Conservation (phyloP, 306 rosid genomes). For the Astragalus membranaceus region DNA sequence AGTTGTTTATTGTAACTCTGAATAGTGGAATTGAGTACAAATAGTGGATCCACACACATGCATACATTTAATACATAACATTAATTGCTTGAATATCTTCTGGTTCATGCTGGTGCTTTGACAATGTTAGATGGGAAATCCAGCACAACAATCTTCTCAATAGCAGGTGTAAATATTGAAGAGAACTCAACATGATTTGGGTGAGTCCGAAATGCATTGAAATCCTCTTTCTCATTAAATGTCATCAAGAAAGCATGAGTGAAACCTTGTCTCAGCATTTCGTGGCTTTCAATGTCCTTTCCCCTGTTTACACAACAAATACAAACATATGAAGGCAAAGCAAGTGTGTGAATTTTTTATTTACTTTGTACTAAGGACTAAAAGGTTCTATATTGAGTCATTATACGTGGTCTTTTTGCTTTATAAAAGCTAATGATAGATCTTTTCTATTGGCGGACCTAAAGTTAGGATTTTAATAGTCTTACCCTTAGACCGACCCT, state of each 20-base stretch:
- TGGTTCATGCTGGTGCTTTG: constrained; percentile 41
- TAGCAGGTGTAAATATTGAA: constrained; percentile 56
- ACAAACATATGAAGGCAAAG: background rate
- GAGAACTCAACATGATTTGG: constrained; percentile 72
- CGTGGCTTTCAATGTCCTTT: constrained; percentile 63
- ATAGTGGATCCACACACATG: background rate
- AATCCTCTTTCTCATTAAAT: constrained; percentile 70
- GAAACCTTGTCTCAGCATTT: constrained; percentile 72
- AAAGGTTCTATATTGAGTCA: too few relatives aligned
- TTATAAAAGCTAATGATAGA: too few relatives aligned
- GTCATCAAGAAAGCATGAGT: constrained; percentile 83
- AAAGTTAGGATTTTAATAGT: too few relatives aligned
- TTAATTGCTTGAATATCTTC: constrained; percentile 3
- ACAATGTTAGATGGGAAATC: constrained; percentile 66
- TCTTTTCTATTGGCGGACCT: too few relatives aligned
- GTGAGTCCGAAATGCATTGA: constrained; percentile 44
- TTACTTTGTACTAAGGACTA: background rate
- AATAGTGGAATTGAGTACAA: background rate
- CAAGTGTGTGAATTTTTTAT: background rate
- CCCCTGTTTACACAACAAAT: constrained; percentile 45
- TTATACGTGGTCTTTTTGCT: too few relatives aligned
- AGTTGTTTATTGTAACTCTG: background rate
- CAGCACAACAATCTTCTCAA: constrained; percentile 77
- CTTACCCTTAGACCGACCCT: too few relatives aligned
- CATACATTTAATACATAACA: background rate